Evolutionary conservation across 306 rosid species (phyloP).

Genomic region (Geum urbanum): DNA sequence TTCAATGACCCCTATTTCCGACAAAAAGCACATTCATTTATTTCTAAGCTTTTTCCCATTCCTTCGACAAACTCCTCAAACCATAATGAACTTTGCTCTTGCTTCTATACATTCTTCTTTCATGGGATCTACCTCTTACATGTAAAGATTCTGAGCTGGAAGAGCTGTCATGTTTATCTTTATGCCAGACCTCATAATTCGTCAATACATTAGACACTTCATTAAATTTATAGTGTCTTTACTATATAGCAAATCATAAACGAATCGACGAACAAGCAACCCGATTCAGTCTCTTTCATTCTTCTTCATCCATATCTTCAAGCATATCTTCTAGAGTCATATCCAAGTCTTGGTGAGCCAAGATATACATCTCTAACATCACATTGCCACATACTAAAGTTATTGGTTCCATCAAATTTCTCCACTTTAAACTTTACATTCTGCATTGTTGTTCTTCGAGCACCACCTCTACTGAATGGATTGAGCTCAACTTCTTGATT

Average conservation of each 20-base stretch:
- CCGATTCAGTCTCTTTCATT: not conserved
- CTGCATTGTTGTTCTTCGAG: not conserved
- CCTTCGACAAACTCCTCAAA: not conserved
- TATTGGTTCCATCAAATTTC: constrained; percentile 3
- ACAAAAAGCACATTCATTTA: not conserved
- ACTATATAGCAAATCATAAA: not conserved
- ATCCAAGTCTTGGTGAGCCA: not conserved
- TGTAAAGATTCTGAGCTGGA: not conserved
- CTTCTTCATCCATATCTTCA: not conserved
- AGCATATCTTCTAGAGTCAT: too few relatives aligned
- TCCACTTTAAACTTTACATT: constrained; percentile 9
- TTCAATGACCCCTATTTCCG: not conserved
- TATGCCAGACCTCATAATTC: not conserved
- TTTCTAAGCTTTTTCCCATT: not conserved
- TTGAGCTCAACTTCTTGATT: not conserved
- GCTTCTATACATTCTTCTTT: not conserved
- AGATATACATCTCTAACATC: not conserved
- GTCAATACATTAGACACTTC: not conserved
- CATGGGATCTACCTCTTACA: not conserved
- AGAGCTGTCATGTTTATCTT: not conserved
- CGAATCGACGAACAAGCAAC: not conserved
- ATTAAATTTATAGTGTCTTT: not conserved
- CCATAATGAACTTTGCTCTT: not conserved
- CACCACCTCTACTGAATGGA: not conserved
- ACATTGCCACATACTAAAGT: constrained; percentile 1